Conservation (phyloP, 1,139 yeast species). For the Candida sanyaensis region DNA sequence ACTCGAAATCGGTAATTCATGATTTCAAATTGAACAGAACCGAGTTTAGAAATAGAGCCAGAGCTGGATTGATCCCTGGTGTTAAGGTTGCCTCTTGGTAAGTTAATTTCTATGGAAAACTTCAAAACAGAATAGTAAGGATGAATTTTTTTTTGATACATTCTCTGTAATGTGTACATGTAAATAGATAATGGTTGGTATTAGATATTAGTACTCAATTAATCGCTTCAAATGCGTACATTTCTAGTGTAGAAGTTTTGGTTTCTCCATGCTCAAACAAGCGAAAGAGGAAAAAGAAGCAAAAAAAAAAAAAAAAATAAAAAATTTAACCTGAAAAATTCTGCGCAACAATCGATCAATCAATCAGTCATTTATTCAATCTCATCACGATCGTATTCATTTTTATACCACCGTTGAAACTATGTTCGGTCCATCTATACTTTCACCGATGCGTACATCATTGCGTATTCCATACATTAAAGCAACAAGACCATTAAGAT, state of each 20-base stretch:
- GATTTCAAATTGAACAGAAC: constrained; percentile 89
- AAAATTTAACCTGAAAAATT: constrained; percentile 1
- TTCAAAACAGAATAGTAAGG: no score
- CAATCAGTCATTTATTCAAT: not conserved
- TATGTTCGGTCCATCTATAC: not conserved
- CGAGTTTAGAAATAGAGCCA: constrained; percentile 89
- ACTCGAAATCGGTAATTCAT: constrained; percentile 75
- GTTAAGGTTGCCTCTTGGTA: constrained; percentile 95
- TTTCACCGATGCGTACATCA: constrained; percentile 1
- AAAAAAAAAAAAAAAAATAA: not conserved
- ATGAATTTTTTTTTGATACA: not conserved
- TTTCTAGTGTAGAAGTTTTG: no score
- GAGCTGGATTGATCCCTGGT: constrained; percentile 87
- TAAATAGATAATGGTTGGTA: constrained; percentile 1
- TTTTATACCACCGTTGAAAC: not conserved
- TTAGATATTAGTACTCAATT: no score
- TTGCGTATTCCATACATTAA: constrained; percentile 4
- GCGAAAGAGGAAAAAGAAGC: not conserved
- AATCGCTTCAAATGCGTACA: no score
- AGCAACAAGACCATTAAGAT: constrained; percentile 24
- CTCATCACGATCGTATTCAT: not conserved
- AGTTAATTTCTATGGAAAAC: constrained; percentile 1
- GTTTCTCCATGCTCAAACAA: no score
- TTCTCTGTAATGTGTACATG: constrained; percentile 1
- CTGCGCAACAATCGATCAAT: not conserved